Conservation (phyloP, 768 basidiomycete species). For the Boletus reticulatus region DNA sequence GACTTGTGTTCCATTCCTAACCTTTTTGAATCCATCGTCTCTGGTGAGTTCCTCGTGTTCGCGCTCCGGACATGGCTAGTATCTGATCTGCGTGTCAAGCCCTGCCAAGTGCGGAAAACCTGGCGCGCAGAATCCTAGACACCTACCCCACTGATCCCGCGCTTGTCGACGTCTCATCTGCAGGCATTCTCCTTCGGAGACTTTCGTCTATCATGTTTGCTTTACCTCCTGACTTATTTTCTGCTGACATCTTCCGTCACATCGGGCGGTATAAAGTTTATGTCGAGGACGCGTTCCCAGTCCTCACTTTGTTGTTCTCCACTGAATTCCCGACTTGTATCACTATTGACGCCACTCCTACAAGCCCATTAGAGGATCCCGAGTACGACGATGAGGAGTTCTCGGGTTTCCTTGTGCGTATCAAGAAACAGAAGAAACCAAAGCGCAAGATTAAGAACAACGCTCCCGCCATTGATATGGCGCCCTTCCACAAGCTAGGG, state of each 20-base stretch:
- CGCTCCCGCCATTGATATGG: slow-evolving; percentile 19
- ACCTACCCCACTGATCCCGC: slow-evolving; percentile 30
- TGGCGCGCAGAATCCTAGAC: slow-evolving; percentile 31
- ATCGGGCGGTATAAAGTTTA: slow-evolving; percentile 22
- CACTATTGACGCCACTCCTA: neutral
- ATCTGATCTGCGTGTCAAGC: slow-evolving; percentile 9
- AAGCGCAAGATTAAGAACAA: slow-evolving; percentile 17
- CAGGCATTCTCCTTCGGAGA: slow-evolving; percentile 20
- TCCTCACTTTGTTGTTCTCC: slow-evolving; percentile 17
- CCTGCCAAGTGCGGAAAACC: slow-evolving; percentile 2
- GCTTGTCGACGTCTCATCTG: slow-evolving; percentile 20
- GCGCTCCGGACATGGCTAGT: neutral
- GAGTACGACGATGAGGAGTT: neutral
- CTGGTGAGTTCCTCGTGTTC: slow-evolving; percentile 16
- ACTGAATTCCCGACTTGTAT: slow-evolving; percentile 5
- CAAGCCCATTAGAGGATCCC: neutral
- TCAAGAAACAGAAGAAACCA: slow-evolving; percentile 29
- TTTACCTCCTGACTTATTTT: slow-evolving; percentile 17
- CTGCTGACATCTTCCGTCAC: slow-evolving; percentile 5
- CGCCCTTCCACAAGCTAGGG: slow-evolving; percentile 31
- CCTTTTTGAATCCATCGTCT: slow-evolving; percentile 32
- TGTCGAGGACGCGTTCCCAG: slow-evolving; percentile 22
- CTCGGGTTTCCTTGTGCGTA: slow-evolving; percentile 6
- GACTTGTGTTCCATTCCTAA: slow-evolving; percentile 25
- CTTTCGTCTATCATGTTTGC: slow-evolving; percentile 27